These are phyloP conservation scores for Tetrapisispora nanseiensis DNA, from an alignment of 805 yeast genomes.

Conservation along the genomic window DNA sequence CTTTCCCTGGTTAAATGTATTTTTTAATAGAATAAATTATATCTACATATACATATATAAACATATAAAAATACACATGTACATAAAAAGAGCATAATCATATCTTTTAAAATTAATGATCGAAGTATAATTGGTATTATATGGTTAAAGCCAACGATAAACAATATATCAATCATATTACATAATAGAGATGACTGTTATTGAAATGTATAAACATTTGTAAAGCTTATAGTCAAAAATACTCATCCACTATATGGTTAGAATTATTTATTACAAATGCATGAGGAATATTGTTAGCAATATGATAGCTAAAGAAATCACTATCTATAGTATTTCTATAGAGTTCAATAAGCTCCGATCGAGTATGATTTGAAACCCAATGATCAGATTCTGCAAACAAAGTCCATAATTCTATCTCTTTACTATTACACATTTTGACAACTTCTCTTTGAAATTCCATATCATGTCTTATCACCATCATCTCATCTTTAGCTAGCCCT, in stretches of 20 bases:
- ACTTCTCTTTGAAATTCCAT: slow-evolving; percentile 42
- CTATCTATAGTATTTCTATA: slow-evolving; percentile 24
- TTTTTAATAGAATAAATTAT: not conserved
- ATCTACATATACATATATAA: too few relatives aligned
- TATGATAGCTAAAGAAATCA: slow-evolving; percentile 23
- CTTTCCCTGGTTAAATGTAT: not conserved
- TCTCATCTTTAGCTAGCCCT: slow-evolving; percentile 50
- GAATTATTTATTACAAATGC: slow-evolving; percentile 54
- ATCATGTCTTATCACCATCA: slow-evolving; percentile 41
- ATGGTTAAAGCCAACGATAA: too few relatives aligned
- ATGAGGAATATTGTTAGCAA: slow-evolving; percentile 37
- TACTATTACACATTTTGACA: slow-evolving; percentile 24
- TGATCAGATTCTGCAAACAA: slow-evolving; percentile 52
- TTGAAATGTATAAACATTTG: too few relatives aligned
- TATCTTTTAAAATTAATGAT: too few relatives aligned
- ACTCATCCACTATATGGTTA: slow-evolving; percentile 25
- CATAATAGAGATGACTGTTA: too few relatives aligned
- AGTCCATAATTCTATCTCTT: slow-evolving; percentile 37
- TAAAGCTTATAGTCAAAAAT: slow-evolving; percentile 8
- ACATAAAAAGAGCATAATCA: too few relatives aligned
- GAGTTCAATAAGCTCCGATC: slow-evolving; percentile 34
- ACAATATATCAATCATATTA: too few relatives aligned
- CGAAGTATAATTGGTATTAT: too few relatives aligned
- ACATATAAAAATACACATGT: too few relatives aligned
- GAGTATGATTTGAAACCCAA: slow-evolving; percentile 51